Evolutionary conservation across 2,329 filamentous ascomycete genomes (phyloP), one percentile per base, ranked within the genome.

Genomic region (Fusarium nisikadoi): DNA sequence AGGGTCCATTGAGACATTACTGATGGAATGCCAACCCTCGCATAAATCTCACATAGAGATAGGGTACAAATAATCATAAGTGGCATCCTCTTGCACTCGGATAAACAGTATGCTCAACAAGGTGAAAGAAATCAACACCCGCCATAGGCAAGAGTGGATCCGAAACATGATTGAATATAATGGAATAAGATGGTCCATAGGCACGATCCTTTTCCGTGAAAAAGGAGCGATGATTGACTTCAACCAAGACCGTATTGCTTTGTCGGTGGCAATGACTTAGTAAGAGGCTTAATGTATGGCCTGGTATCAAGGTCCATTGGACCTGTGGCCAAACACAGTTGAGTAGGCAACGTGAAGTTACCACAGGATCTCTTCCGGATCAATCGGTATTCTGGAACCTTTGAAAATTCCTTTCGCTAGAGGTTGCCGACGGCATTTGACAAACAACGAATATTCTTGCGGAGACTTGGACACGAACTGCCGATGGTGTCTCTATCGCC

Each of bases 261-360:
- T 33, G n/a, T 23, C 35, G 41, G 23, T 38, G 31, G 25, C 38
- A 33, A 36, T 27, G 12, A 33, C 33, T 52, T 29, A 33, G 20
- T 31, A 19, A 38, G 29, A 52, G n/a, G n/a, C 31, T 45, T 27
- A 27, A 39, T 27, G 39, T 41, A 29, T 39, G 23, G 6, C 20
- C 41, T 27, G 31, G 43, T 36, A 35, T 54, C 46, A 53, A 36
- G 57, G 45, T 43, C 50, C 53, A 72, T 62, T 57, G n/a, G 35
- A 39, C 50, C 35, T 31, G 45, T 45, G 53, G 31, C n/a, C 57
- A 56, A 63, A 57, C 46, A 43, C 46, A 45, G 66, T 64, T 54
- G 56, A 45, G 65, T 20, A 23, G 45, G 59, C 55, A 72, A 72
- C 45, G n/a, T 62, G 61, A 72, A 38, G 57, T n/a, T 38, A 70